Evolutionary conservation across 257 asterid species (phyloP), one percentile per base, ranked within the genome.

Genomic region (Solanum virginianum): DNA sequence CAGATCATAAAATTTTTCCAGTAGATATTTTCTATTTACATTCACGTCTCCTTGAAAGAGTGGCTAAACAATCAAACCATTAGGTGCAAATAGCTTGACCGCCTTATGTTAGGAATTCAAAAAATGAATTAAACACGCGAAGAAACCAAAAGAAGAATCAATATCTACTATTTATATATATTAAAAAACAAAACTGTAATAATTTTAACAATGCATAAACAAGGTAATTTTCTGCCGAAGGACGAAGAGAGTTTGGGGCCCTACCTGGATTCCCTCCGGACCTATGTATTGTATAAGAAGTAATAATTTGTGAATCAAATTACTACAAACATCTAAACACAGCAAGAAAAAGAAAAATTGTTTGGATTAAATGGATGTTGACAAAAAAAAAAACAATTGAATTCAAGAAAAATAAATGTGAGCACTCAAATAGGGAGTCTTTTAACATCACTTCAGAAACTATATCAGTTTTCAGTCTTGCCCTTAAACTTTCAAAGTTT

Each of bases 401-500:
- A 51, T 51, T 77, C 82, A 51, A 77, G 63, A 77, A 77, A 77
- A 77, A 16, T 51, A 77, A 51, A 15, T 15, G 82, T 69, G 82
- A 51, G 39, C 26, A 24, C 82, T 49, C 65, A 51, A 75, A 53
- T 77, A 24, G 16, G 43, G 17, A 51, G 65, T 51, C 43, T 51
- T 77, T 26, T 51, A 83, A 66, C 85, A 83, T 83, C 53, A 24
- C 51, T 56, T 85, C 80, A 85, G 43, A 26, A 75, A 85, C 65
- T 62, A 63, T 68, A 80, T 47, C 49, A 29, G 51, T 55, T 81
- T 39, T 59, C 63, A 45, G 16, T 55, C 66, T 12, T 32, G 62
- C 65, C 59, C 32, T 68, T 66, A 2, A 57, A 59, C 66, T 71
- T 57, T 59, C 86, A 51, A 59, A 9, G 91, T 90, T 89, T 90